Conservation (phyloP, 306 rosid species). For the Citrullus mucosospermus region DNA sequence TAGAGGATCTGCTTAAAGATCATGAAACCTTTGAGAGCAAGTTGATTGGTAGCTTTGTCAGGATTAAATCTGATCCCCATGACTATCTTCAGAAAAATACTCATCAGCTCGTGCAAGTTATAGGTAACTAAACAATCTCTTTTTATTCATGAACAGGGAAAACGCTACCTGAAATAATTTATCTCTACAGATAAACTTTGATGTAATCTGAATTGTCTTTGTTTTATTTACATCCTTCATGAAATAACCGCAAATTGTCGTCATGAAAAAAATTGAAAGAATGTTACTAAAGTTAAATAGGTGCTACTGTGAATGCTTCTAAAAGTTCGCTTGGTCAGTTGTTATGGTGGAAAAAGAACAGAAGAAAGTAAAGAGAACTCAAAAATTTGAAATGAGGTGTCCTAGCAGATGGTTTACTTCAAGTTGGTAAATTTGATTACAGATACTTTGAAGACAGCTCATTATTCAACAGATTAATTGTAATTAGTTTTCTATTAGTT, state of each 20-base stretch:
- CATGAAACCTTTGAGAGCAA: slow-evolving; percentile 43
- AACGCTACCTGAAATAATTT: background rate
- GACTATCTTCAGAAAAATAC: slow-evolving; percentile 75
- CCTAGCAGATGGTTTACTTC: background rate
- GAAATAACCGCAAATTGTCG: background rate
- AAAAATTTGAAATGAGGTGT: background rate
- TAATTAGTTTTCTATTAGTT: background rate
- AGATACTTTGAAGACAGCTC: background rate
- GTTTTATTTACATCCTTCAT: background rate
- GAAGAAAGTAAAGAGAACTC: background rate
- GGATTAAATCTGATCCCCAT: slow-evolving; percentile 61
- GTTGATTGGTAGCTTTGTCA: slow-evolving; percentile 62
- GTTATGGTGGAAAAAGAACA: background rate
- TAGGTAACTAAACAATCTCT: slow-evolving; percentile 21
- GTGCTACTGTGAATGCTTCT: background rate
- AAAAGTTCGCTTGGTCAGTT: background rate
- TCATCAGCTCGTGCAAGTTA: slow-evolving; percentile 65
- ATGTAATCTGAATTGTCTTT: background rate
- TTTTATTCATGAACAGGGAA: background rate
- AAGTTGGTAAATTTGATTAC: background rate
- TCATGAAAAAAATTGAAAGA: background rate
- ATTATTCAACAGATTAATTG: background rate
- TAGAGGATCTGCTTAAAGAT: slow-evolving; percentile 43
- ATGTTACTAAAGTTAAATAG: background rate
- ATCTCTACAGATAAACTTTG: background rate